Evolutionary conservation across 768 basidiomycete genomes (phyloP).

Genomic region (Phanerochaete sordida): DNA sequence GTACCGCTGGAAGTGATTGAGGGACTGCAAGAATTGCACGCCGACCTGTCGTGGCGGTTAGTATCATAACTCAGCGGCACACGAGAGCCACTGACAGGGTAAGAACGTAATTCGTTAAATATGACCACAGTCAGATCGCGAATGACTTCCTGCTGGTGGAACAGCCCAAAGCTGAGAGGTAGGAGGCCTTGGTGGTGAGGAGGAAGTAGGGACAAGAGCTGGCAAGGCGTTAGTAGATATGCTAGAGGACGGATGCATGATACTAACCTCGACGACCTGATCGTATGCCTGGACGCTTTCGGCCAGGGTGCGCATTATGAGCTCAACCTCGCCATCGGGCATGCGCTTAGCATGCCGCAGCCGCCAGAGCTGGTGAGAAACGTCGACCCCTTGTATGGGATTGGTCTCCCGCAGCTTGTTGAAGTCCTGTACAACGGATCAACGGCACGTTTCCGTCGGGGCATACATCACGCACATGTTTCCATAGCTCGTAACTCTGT

Average conservation of each 20-base stretch:
- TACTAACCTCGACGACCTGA: conserved; percentile 80
- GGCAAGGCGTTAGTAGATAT: conserved; percentile 8
- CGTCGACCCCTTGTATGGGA: conserved; percentile 77
- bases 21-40: conserved; percentile 65
- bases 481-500: conserved; percentile 70
- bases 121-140: conserved; percentile 81
- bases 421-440: conserved; percentile 57
- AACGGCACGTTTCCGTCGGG: background rate
- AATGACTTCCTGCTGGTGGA: conserved; percentile 78
- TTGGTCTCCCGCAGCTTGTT: conserved; percentile 46
- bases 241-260: background rate
- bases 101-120: conserved; percentile 72
- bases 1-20: conserved; percentile 89
- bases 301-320: conserved; percentile 72
- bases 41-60: conserved; percentile 54
- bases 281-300: conserved; percentile 78
- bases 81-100: conserved; percentile 53
- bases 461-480: conserved; percentile 46
- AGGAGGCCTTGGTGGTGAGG: conserved; percentile 80
- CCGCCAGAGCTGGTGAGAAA: conserved; percentile 81
- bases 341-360: conserved; percentile 73
- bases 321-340: conserved; percentile 65
- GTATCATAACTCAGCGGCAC: background rate
- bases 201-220: conserved; percentile 81
- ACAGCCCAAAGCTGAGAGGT: conserved; percentile 84